These are phyloP conservation scores for Microbotryum saponariae DNA, from an alignment of 1,284 basidiomycete genomes.

Conservation along the genomic window DNA sequence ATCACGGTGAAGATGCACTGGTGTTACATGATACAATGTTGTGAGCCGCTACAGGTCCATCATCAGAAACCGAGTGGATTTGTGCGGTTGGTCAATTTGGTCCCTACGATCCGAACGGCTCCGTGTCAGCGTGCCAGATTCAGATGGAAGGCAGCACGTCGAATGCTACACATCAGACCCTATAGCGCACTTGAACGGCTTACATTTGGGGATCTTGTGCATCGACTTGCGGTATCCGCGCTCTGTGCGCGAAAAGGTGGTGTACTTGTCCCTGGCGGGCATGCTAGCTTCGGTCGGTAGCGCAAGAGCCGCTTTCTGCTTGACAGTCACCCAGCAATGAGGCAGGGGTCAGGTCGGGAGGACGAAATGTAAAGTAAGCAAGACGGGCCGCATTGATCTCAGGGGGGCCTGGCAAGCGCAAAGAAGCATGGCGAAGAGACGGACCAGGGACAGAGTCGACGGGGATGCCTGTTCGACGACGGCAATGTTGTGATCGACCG, in stretches of 20 bases:
- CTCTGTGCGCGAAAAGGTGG: constrained; percentile 66
- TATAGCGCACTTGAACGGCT: too few relatives aligned
- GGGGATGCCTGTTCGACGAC: constrained; percentile 67
- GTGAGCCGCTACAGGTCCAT: too few relatives aligned
- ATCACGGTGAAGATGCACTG: neutral
- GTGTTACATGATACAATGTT: neutral
- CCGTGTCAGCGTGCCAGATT: neutral
- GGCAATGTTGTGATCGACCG: constrained; percentile 87
- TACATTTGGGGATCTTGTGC: constrained; percentile 61
- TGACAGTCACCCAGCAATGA: neutral
- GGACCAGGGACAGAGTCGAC: constrained; percentile 66
- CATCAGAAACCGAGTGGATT: constrained; percentile 82
- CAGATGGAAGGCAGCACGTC: neutral
- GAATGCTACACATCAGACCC: neutral
- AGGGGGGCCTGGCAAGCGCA: neutral
- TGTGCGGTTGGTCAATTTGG: constrained; percentile 66
- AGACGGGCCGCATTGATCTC: too few relatives aligned
- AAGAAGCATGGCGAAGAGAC: neutral
- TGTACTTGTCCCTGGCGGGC: constrained; percentile 88
- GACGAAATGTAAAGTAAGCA: neutral
- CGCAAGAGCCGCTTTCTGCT: constrained; percentile 57
- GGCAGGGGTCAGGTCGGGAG: neutral
- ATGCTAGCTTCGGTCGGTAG: constrained; percentile 84
- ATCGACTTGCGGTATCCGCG: constrained; percentile 83
- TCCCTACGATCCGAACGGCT: neutral